Conservation (phyloP, 768 basidiomycete species). For the Grammothele lineata region DNA sequence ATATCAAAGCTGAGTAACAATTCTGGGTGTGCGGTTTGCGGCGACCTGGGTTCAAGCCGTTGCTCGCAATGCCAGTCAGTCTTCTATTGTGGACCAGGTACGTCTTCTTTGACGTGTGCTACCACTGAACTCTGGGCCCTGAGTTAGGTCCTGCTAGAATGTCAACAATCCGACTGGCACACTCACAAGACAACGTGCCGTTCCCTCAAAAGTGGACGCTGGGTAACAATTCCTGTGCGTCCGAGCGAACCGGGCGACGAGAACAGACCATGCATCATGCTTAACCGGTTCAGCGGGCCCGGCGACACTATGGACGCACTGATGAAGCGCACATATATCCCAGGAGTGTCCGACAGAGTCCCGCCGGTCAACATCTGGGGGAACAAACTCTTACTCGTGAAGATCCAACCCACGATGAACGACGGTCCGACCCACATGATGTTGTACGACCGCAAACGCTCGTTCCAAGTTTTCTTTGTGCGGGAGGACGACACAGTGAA, state of each 20-base stretch:
- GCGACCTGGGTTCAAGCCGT: conserved; percentile 28
- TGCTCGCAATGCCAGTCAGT: conserved; percentile 34
- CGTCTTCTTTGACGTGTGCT: background rate
- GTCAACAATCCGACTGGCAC: conserved; percentile 38
- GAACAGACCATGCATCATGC: background rate
- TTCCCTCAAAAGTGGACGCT: conserved; percentile 34
- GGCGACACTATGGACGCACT: too few relatives aligned
- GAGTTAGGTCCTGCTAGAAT: conserved; percentile 26
- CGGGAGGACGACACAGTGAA: conserved; percentile 15
- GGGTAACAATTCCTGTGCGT: conserved; percentile 26
- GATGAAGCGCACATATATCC: too few relatives aligned
- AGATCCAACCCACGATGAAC: conserved; percentile 26
- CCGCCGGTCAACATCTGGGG: conserved; percentile 29
- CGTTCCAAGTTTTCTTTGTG: conserved; percentile 31
- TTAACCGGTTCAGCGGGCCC: background rate
- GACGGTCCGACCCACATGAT: conserved; percentile 11
- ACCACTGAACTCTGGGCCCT: background rate
- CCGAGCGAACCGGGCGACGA: background rate
- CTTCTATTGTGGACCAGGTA: conserved; percentile 34
- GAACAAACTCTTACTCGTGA: conserved; percentile 34
- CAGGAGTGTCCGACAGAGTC: background rate
- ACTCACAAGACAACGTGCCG: conserved; percentile 33
- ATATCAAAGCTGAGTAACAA: conserved; percentile 32
- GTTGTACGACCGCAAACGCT: conserved; percentile 37
- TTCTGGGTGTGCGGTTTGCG: conserved; percentile 37